Evolutionary conservation across 2,329 filamentous ascomycete genomes (phyloP), one percentile per base, ranked within the genome.

Genomic region (Aspergillus sp.): DNA sequence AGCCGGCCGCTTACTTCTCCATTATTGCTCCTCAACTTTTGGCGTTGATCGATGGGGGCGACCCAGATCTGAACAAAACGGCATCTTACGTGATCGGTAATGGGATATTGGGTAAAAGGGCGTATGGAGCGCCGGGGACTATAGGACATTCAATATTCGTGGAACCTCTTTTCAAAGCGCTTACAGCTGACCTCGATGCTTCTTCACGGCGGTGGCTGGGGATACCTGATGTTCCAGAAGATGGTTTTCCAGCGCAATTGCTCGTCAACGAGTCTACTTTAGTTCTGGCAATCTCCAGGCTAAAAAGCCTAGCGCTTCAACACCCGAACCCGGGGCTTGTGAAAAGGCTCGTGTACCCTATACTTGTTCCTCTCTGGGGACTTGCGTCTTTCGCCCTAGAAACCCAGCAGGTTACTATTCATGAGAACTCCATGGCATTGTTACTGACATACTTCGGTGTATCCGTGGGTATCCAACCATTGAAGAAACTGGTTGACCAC

Each of bases 321-420:
- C 69, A 71, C 51, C 69, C 69, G 10, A 71, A 71, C 45, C 69
- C 69, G 10, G 62, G 64, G 4, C 61, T 72, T 10, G 65, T 71
- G 12, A 71, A 69, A 48, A 62, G 69, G 42, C 52, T 70, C 5
- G 53, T 72, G 3, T 60, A 61, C 38, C 68, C 68, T 3, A 59
- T 70, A 27, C 54, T 72, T 32, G 56, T 70, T 26, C 66, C 69
- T 4, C 57, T 72, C 3, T 72, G 69, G 69, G 67, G 69, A 4
- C 43, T 72, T 27, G 53, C 58, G 29, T 70, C 64, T 45, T 67
- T 64, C 46, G 53, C 68, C n/a, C 48, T 59, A 42, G 60, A 68
- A 43, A 48, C 65, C 26, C 42, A 59, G 33, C 52, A 57, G 2
- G 48, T 38, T 3, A 33, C 5, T 2, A 53, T 64, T 35, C 55